A percentile compares a stretch with the other conserved stretches of the same genome.
These are phyloP conservation scores for Fusarium sp. DNA, from an alignment of 2,329 filamentous ascomycete species.

Conservation along the genomic window DNA sequence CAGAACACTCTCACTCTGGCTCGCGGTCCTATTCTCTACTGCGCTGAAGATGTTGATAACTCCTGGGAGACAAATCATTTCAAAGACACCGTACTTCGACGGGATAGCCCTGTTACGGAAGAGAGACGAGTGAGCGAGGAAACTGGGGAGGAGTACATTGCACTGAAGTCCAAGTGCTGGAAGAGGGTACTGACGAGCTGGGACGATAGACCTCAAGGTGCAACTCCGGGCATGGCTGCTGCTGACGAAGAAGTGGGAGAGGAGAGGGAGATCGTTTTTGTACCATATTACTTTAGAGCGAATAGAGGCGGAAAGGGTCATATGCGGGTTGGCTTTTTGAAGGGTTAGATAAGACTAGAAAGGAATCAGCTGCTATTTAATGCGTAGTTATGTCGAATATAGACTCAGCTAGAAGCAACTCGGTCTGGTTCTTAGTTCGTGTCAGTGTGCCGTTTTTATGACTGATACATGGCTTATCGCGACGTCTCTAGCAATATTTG, in stretches of 20 bases:
- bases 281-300: conserved; percentile 34
- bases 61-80: conserved; percentile 33
- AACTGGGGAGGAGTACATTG: conserved; percentile 27
- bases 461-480: too few species aligned
- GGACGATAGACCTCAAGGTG: fast-evolving
- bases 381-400: too few species aligned
- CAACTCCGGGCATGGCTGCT: neutral
- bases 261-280: neutral
- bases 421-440: too few species aligned
- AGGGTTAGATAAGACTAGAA: neutral
- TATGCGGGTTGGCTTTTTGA: conserved; percentile 36
- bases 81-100: conserved; percentile 22
- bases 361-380: too few species aligned
- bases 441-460: too few species aligned
- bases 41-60: conserved; percentile 65
- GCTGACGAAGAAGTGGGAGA: neutral
- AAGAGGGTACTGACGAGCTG: neutral
- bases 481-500: too few species aligned
- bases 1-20: conserved; percentile 68
- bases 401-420: neutral
- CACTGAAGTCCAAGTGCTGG: conserved; percentile 29
- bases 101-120: neutral
- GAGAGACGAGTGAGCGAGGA: conserved; percentile 2
- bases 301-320: conserved; percentile 32
- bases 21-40: conserved; percentile 73